phyloP scores from a whole-genome alignment of 1,284 basidiomycete genomes.

The Fomitopsis betulina region DNA sequence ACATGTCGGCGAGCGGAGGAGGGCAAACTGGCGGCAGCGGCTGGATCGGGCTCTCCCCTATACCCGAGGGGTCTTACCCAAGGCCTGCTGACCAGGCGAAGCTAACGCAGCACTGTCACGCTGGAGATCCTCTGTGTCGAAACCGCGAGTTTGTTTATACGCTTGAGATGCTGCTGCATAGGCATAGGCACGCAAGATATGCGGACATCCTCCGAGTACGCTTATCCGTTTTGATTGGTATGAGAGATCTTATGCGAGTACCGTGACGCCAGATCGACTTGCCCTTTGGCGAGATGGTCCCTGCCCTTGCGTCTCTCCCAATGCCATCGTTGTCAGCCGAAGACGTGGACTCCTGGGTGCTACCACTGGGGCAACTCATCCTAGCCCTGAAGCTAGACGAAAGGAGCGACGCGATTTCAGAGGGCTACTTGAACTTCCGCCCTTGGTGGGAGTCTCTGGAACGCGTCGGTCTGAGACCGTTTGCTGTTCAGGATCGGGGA shows the following conservation, averaged over 20 bases:
- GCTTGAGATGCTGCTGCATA: not conserved
- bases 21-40: constrained; percentile 34
- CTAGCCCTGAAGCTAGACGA: constrained; percentile 32
- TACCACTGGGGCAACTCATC: constrained; percentile 35
- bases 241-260: not conserved
- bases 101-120: not conserved
- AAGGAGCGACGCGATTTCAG: constrained; percentile 8
- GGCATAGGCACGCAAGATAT: not conserved
- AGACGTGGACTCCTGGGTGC: not conserved
- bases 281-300: not conserved
- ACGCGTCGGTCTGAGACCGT: constrained; percentile 20
- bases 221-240: not conserved
- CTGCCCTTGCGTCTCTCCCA: not conserved
- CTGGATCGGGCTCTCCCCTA: not conserved
- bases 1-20: constrained; percentile 22
- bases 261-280: not conserved
- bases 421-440: constrained; percentile 30
- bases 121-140: not conserved
- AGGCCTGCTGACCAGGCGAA: not conserved
- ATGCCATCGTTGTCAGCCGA: not conserved
- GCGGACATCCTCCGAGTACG: not conserved
- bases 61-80: no score
- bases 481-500: constrained; percentile 21
- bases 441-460: constrained; percentile 24
- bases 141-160: not conserved